Conservation (phyloP, 176 grass and related monocot species). For the Musa troglodytarum region DNA sequence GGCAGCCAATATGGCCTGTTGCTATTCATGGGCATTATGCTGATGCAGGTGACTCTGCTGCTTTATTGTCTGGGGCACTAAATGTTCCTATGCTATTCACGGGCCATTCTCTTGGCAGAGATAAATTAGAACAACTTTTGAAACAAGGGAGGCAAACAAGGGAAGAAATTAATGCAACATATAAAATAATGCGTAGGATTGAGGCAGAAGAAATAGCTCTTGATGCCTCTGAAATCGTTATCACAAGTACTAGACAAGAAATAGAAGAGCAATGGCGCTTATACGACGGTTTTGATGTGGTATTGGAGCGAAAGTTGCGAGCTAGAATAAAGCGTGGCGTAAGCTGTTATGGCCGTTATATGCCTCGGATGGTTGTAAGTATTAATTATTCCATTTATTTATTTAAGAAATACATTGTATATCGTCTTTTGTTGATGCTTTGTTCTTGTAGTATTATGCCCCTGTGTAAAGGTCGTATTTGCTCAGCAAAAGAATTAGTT, state of each 20-base stretch:
- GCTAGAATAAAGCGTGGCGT: constrained; percentile 53
- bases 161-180: constrained; percentile 70
- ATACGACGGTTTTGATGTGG: constrained; percentile 79
- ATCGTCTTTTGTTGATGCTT: not conserved
- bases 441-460: not conserved
- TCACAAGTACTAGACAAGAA: constrained; percentile 76
- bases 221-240: constrained; percentile 68
- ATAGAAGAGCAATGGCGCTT: constrained; percentile 70
- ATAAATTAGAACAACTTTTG: constrained; percentile 69
- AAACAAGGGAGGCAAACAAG: constrained; percentile 73
- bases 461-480: not conserved
- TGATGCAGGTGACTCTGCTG: constrained; percentile 55
- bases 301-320: constrained; percentile 49
- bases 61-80: constrained; percentile 55
- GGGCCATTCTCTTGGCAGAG: constrained; percentile 70
- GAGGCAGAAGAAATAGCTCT: constrained; percentile 63
- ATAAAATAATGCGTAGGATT: constrained; percentile 82
- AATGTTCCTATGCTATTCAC: constrained; percentile 72
- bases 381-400: not conserved
- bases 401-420: not conserved
- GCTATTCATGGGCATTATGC: constrained; percentile 76
- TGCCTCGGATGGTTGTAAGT: constrained; percentile 84
- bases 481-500: not conserved
- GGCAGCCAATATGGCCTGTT: constrained; percentile 57
- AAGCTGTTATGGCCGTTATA: constrained; percentile 62